Base-by-base conservation (phyloP, 2,329 filamentous ascomycete species). In the Verticillium isaacii region DNA sequence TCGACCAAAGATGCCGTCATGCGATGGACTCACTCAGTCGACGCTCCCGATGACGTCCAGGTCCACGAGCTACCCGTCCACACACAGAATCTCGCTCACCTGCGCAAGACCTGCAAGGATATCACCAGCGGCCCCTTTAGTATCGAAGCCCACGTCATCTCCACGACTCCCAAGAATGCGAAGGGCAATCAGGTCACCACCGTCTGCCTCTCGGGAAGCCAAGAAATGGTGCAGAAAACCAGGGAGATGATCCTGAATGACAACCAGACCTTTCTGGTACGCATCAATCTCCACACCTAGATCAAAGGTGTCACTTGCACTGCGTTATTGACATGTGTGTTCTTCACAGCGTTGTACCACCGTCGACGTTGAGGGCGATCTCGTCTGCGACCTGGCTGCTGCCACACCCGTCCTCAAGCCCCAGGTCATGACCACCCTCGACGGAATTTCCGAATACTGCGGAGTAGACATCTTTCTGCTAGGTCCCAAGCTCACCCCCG, bases 381-480 rank as follows among this genome's bases (percentile, higher is more conserved):
- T 97, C 68, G 92, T 98, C 71, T 90, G 93, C 73, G 93, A 96
- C 70, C 73, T 84, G 55, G 79, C 78, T 60, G 82, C 82, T 67
- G 86, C 88, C 59, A 86, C 89, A 55, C 54, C 54, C 32, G 64
- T 39, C 37, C 82, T 97, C 63, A 88, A 92, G 72, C 84, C 88
- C 65, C 85, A 87, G 57, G 91, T 97, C 32, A 86, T 93, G 59
- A 88, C 92, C 65, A 92, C 94, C 69, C 85, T 99, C 68, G 92
- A 98, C 75, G 88, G 89, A 65, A 89, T 97, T 71, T 91, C 95
- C 12, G 85, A 83, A 67, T 96, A 90, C 72, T 97, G 93, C 64
- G 95, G 95, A 59, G 94, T 96, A 60, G 95, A 99, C 75, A 96
- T 99, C 68, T 99, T 99, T 76, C 82, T 99, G 57, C 85, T 99